phyloP scores from a whole-genome alignment of 192 early-diverging fungal genomes.

The Glomus cerebriforme region DNA sequence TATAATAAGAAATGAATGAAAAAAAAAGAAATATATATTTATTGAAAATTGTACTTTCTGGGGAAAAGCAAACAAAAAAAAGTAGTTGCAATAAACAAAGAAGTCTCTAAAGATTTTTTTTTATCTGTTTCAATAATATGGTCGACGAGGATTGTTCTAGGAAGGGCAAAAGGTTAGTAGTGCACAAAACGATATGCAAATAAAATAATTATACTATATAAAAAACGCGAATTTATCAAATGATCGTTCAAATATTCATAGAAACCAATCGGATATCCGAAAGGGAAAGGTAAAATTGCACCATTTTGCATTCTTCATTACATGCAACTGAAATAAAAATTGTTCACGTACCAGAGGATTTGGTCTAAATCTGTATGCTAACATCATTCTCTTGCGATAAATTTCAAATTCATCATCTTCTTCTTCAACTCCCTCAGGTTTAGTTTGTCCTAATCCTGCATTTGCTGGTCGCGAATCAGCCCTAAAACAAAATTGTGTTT shows the following conservation, averaged over 20 bases:
- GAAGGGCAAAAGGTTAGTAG: conserved; percentile 35
- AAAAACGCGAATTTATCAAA: background rate
- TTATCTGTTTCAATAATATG: conserved; percentile 38
- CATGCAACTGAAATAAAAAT: background rate
- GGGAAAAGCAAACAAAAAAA: conserved; percentile 17
- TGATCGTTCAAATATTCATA: background rate
- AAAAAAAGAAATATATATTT: no score
- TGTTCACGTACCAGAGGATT: conserved; percentile 37
- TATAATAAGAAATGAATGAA: conserved; percentile 4
- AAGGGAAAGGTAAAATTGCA: background rate
- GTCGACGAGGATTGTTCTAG: conserved; percentile 40
- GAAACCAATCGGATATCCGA: background rate
- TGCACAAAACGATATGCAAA: conserved; percentile 16
- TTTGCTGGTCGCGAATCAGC: conserved; percentile 26
- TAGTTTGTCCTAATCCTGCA: conserved; percentile 35
- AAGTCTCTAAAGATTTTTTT: background rate
- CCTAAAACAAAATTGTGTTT: background rate
- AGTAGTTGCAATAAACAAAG: background rate
- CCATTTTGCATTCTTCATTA: background rate
- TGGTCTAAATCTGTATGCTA: conserved; percentile 35
- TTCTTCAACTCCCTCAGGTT: conserved; percentile 35
- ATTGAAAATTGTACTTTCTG: background rate
- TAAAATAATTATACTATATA: background rate
- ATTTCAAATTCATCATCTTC: conserved; percentile 39
- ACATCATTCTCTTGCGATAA: conserved; percentile 39